phyloP scores from a whole-genome alignment of 2,329 filamentous ascomycete genomes.

The Colletotrichum godetiae region DNA sequence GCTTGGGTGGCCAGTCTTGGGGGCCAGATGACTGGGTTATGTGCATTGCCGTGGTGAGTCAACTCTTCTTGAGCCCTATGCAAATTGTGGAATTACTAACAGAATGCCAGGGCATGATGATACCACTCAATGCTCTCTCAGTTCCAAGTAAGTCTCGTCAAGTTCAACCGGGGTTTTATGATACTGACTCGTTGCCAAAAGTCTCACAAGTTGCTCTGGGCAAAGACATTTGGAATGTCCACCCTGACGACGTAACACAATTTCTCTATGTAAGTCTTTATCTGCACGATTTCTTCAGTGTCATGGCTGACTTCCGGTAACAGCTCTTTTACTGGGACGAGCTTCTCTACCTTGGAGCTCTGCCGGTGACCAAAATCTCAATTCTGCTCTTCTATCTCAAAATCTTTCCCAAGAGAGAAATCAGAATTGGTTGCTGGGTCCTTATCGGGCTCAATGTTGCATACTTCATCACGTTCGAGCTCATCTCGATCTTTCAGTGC shows the following conservation, averaged over 20 bases:
- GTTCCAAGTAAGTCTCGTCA: neutral
- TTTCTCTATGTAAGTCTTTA: constrained; percentile 43
- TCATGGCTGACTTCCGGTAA: neutral
- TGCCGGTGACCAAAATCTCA: constrained; percentile 45
- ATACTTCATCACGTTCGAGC: constrained; percentile 41
- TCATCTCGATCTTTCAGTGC: constrained; percentile 42
- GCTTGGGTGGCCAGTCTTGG: constrained; percentile 42
- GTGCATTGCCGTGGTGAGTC: constrained; percentile 45
- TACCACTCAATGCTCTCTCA: constrained; percentile 23
- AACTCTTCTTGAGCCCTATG: neutral
- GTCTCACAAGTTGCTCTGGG: constrained; percentile 46
- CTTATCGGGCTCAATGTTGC: constrained; percentile 41
- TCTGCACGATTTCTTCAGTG: accelerated
- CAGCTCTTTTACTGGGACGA: constrained; percentile 44
- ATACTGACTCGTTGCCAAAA: constrained; percentile 40
- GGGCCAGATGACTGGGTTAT: constrained; percentile 55
- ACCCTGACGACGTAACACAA: constrained; percentile 39
- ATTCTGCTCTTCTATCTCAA: constrained; percentile 47
- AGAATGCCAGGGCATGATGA: constrained; percentile 20
- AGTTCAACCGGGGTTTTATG: neutral
- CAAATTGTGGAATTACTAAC: constrained; percentile 17
- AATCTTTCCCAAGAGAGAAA: constrained; percentile 43
- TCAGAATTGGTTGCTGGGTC: constrained; percentile 41
- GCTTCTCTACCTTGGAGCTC: constrained; percentile 45
- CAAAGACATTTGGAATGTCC: constrained; percentile 51